Percentiles rank a stretch among this genome's conserved stretches.
Evolutionary conservation across 2,329 filamentous ascomycete species (phyloP).

Genomic region (Ophiostoma australiae): DNA sequence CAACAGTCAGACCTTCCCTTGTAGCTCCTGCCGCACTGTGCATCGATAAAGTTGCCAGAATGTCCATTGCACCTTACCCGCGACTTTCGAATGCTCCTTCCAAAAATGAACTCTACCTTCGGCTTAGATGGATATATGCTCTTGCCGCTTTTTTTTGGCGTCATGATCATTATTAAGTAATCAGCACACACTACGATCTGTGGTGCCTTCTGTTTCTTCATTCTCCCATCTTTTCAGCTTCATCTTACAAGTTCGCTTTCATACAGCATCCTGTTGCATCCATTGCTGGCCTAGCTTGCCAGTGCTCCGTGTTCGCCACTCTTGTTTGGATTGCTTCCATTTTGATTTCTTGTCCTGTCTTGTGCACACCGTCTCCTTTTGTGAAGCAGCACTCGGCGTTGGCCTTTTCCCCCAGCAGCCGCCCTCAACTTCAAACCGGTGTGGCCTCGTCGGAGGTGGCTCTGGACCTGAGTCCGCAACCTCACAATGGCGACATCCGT

Average conservation of each 20-base stretch:
- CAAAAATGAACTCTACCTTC: not conserved
- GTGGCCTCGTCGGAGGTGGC: not conserved
- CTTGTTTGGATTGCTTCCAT: not conserved
- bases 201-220: not conserved
- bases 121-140: not conserved
- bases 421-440: not conserved
- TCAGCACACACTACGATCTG: not conserved
- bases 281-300: not conserved
- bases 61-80: not conserved
- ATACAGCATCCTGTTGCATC: not conserved
- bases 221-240: not conserved
- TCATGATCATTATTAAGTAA: not conserved
- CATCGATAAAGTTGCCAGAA: not conserved
- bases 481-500: constrained; percentile 29
- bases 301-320: not conserved
- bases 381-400: not conserved
- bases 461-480: not conserved
- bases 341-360: not conserved
- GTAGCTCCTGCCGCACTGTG: constrained; percentile 5
- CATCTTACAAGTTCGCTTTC: not conserved
- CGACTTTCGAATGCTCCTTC: not conserved
- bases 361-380: not conserved
- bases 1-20: too few relatives aligned
- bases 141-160: not conserved
- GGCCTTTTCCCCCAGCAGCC: not conserved